Base-by-base conservation (phyloP, 2,329 filamentous ascomycete species). In the Rachicladosporium sp. region DNA sequence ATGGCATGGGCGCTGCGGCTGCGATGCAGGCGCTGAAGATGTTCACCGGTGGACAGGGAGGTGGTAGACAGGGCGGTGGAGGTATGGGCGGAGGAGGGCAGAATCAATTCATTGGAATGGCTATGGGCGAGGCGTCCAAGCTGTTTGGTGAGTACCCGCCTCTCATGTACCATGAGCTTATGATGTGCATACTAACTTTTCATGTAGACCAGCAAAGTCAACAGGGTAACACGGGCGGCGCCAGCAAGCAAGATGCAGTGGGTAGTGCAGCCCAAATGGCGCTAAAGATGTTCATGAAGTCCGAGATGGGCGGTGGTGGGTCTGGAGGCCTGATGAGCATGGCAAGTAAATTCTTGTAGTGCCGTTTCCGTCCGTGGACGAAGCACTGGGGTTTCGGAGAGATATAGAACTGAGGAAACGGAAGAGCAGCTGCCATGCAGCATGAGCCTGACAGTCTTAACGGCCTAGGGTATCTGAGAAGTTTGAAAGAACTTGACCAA, bases 281-380 rank as follows among this genome's bases (percentile, higher is more conserved):
- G 2, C 62, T 94, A 52, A 87, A 93, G 73, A 82, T 94, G 76
- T 94, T 88, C 62, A 66, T 93, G 68, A 88, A 93, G 74, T 77
- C 73, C 51, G 72, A 86, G 58, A 62, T 61, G 56, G 62, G 66
- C 21, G 63, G 63, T 29, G 50, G 56, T 1, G 60, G 61, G 11
- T 36, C 38, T 21, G 60, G 68, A 44, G 70, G 74, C 2, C 52
- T 80, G 43, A 68, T 78, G 64, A 61, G 63, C 40, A 49, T 78
- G 55, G 76, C 76, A 6, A 70, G 69, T 57, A 80, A 80, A 61
- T 79, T 81, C 56, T 48, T 78, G 38, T 32, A 40, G 38, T 40
- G 15, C 15, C 15, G 15, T 19, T 19, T 19, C 15, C 15, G 15
- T 19, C 15, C 15, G 15, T 19, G 15, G 15, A 19, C 15, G 15